Conservation (phyloP, 495 filamentous ascomycete genomes). For the Hypoxylon lienhwacheense region DNA sequence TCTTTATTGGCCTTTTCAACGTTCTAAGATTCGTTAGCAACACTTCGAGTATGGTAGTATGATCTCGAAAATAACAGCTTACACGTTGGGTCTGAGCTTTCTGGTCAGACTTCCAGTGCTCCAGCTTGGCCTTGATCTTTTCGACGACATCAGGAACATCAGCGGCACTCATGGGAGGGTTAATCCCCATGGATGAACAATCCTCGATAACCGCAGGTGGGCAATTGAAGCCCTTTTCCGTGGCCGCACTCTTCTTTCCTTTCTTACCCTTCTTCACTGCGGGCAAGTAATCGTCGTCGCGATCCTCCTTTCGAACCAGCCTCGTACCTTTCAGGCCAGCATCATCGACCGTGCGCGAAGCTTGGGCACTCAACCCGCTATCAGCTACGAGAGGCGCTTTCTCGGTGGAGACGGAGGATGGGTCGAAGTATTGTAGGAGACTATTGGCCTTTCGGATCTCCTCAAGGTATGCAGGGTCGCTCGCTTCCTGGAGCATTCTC, state of each 20-base stretch:
- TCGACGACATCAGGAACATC: constrained; percentile 77
- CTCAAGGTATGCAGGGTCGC: constrained; percentile 81
- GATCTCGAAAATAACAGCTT: constrained; percentile 37
- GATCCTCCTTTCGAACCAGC: constrained; percentile 77
- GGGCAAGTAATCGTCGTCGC: constrained; percentile 84
- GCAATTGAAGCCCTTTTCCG: constrained; percentile 70
- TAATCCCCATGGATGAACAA: constrained; percentile 76
- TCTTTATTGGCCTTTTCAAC: constrained; percentile 73
- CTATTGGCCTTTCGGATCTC: constrained; percentile 86
- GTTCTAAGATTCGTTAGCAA: constrained; percentile 71
- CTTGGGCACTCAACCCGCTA: constrained; percentile 63
- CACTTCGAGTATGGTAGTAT: background rate
- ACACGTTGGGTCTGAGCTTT: constrained; percentile 89
- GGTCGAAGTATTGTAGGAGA: constrained; percentile 89
- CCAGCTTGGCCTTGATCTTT: constrained; percentile 88
- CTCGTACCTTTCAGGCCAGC: constrained; percentile 74
- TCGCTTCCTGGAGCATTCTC: constrained; percentile 86
- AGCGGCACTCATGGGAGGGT: constrained; percentile 79
- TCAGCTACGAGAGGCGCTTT: constrained; percentile 66
- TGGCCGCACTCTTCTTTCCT: constrained; percentile 62
- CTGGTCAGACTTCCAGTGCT: constrained; percentile 92
- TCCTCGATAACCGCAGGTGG: constrained; percentile 89
- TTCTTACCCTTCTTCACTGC: constrained; percentile 92
- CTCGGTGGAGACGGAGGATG: constrained; percentile 61
- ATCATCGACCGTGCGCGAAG: constrained; percentile 79